Conservation (phyloP, 2,329 filamentous ascomycete species). For the Aspergillus arachidicola region DNA sequence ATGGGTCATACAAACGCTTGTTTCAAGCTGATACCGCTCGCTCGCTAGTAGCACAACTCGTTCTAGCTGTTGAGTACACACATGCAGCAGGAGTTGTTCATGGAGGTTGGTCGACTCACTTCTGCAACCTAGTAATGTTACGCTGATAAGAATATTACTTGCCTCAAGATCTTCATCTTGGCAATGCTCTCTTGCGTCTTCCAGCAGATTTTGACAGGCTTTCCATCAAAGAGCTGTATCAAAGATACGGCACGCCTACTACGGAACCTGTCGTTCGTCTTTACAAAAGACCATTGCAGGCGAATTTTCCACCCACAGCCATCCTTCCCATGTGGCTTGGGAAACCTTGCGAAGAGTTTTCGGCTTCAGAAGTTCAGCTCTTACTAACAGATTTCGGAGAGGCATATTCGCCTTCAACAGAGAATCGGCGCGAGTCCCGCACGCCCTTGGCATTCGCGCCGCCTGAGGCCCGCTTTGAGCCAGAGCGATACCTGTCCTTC, state of each 20-base stretch:
- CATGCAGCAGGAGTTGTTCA: constrained; percentile 3
- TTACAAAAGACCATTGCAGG: background rate
- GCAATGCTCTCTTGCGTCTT: constrained; percentile 4
- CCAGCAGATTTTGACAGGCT: background rate
- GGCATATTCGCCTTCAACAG: constrained; percentile 3
- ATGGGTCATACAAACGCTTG: constrained; percentile 23
- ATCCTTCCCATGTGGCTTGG: background rate
- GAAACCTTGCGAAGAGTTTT: background rate
- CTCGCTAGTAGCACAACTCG: constrained; percentile 28
- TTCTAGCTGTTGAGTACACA: constrained; percentile 32
- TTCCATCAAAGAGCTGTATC: background rate
- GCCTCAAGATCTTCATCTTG: constrained; percentile 2
- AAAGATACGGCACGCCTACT: background rate
- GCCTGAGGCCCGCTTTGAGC: constrained; percentile 40
- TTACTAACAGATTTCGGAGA: constrained; percentile 9
- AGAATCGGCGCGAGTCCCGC: constrained; percentile 19
- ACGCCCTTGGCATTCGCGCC: constrained; percentile 31
- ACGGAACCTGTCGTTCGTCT: background rate
- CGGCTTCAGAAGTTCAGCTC: background rate
- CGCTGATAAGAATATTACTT: background rate
- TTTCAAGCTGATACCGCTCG: constrained; percentile 29
- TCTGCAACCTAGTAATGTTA: background rate
- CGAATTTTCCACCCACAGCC: background rate
- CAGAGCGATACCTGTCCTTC: constrained; percentile 21
- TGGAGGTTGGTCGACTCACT: background rate